Conservation (phyloP, 352 stramenopile species). For the Pythium oligandrum region DNA sequence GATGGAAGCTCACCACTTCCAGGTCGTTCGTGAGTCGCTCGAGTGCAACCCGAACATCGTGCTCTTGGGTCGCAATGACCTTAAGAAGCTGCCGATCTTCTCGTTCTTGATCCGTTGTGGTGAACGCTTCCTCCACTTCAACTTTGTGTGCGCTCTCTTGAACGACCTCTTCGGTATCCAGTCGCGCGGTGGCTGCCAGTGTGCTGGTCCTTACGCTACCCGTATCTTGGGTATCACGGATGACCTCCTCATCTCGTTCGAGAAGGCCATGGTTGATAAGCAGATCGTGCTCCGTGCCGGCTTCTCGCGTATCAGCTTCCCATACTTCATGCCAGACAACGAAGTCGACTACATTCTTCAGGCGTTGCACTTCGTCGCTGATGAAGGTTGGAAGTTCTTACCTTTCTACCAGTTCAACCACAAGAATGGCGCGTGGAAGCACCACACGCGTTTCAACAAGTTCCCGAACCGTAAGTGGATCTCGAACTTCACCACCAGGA, state of each 20-base stretch:
- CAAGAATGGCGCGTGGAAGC: constrained; percentile 90
- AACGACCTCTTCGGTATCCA: constrained; percentile 98
- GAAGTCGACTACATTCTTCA: constrained; percentile 90
- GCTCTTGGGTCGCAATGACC: constrained; percentile 59
- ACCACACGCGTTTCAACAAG: constrained; percentile 34
- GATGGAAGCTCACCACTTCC: constrained; percentile 26
- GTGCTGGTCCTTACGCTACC: constrained; percentile 90
- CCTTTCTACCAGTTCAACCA: constrained; percentile 92
- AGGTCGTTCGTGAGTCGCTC: constrained; percentile 24
- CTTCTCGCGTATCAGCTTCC: constrained; percentile 90
- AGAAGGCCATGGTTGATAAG: constrained; percentile 82
- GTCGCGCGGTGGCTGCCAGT: constrained; percentile 40
- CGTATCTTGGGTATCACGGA: constrained; percentile 85
- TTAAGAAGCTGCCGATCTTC: constrained; percentile 80
- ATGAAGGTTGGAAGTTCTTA: constrained; percentile 88
- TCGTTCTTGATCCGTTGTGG: constrained; percentile 89
- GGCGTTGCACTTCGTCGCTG: constrained; percentile 88
- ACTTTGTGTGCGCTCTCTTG: constrained; percentile 94
- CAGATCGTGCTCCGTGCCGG: constrained; percentile 90
- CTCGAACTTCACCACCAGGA: constrained; percentile 16
- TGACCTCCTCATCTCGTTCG: constrained; percentile 49
- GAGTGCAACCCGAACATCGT: constrained; percentile 55
- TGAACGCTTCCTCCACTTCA: constrained; percentile 91
- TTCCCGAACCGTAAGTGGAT: constrained; percentile 24
- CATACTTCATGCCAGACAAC: constrained; percentile 58